Base-by-base conservation (phyloP, 2,329 filamentous ascomycete genomes). In the Pezicula radicicola region DNA sequence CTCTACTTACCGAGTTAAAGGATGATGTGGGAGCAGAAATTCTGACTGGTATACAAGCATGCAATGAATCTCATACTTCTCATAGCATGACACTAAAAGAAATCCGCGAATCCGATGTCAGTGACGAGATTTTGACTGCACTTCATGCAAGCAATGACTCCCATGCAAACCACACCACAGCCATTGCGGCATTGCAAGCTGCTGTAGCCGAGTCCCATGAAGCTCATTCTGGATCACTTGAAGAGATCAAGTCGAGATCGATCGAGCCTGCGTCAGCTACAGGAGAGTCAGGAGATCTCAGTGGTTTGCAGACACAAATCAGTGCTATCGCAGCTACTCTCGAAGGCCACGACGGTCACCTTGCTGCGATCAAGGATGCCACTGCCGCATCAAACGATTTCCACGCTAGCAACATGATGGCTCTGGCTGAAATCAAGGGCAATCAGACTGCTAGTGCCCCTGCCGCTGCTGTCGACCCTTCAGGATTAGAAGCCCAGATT, bases 1-100 rank as follows among this genome's bases (percentile, higher is more conserved):
- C 42, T 19, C 25, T 62, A 1, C 53, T 67, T 1, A 57, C 47
- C 13, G 65, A 67, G 48, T 57, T 67, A 43, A 66, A 63, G 48
- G 62, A 65, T n/a, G 61, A 67, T 49, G 57, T 67, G 13, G 55
- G 53, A 19, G 63, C 63, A 10, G 64, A 66, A 36, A 65, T 66
- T 8, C 50, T 67, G 12, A 66, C 62, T n/a, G 53, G 61, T 13
- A 51, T 67, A 3, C 61, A 65, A 45, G 59, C 61, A 28, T 37
- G 61, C 21, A 56, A 51, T 6, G 58, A 63, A 30, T 42, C 50
- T 4, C 57, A 61, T 35, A 51, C 57, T 9, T 50, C 50, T 10
- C 59, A 62, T 27, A 47, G 48, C n/a, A 53, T 54, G 19, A 35
- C 58, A 7, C 55, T 67, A 4, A 37, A 50, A 12, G 62, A 63